phyloP scores from a whole-genome alignment of 225 moss, liverwort and hornwort species.

The Polytrichum commune region DNA sequence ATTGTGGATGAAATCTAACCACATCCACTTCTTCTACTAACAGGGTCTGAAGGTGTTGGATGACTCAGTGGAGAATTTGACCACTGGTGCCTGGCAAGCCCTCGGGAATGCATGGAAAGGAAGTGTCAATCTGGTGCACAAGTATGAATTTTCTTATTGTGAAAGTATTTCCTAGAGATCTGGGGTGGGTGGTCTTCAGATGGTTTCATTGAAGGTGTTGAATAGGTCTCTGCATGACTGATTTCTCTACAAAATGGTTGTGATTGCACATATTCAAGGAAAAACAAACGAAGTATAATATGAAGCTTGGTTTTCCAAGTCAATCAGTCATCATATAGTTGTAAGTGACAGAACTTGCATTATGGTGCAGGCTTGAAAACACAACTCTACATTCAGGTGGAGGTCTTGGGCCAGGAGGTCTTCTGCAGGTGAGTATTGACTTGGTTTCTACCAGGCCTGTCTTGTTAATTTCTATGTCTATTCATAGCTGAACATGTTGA shows the following conservation, averaged over 20 bases:
- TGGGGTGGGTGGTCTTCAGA: no score
- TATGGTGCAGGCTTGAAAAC: conserved; percentile 49
- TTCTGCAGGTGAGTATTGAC: conserved; percentile 68
- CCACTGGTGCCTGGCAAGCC: conserved; percentile 89
- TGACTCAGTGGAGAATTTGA: conserved; percentile 89
- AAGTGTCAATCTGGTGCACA: conserved; percentile 84
- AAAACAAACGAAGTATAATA: no score
- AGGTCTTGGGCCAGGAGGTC: conserved; percentile 54
- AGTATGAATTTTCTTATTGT: conserved; percentile 37
- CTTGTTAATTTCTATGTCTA: no score
- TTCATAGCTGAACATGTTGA: no score
- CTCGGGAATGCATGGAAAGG: conserved; percentile 98
- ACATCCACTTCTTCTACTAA: conserved; percentile 5
- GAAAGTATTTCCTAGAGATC: no score
- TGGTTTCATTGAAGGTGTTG: no score
- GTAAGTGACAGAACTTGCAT: conserved; percentile 10
- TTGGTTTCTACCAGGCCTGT: neutral
- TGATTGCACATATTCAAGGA: no score
- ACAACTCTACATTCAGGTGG: conserved; percentile 66
- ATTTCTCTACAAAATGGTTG: no score
- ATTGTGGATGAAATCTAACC: no score
- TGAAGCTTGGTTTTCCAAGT: no score
- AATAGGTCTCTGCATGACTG: no score
- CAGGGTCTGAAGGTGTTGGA: conserved; percentile 92
- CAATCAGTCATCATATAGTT: neutral